Base-by-base conservation (phyloP, 2,329 filamentous ascomycete genomes). In the Colletotrichum nymphaeae region DNA sequence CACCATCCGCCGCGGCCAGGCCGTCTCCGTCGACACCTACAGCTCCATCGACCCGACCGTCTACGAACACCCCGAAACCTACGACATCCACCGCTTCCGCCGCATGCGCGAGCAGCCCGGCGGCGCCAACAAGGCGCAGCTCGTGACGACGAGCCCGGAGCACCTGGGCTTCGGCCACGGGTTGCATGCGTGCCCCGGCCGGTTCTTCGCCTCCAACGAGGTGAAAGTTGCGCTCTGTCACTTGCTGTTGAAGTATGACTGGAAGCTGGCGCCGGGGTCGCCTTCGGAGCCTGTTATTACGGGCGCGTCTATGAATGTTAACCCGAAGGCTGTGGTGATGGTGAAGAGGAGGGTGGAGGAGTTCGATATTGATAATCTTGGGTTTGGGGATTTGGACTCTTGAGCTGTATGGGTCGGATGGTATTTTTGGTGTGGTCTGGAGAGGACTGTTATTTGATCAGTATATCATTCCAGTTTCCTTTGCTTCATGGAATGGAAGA, bases 121-220 rank as follows among this genome's bases (percentile, higher is more conserved):
- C 4, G 57, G 58, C 16, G 69, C 69, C 16, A 63, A 77, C 62
- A 62, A 73, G 6, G 76, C 84, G 75, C 85, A 86, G 76, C 84
- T 86, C 65, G 84, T 83, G 19, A 83, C 80, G 70, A 82, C 83
- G 58, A 77, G 78, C 16, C 78, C 82, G 66, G 77, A 79, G 7
- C 81, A 78, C 69, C 76, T 83, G 62, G 81, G 80, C 9, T 85
- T 83, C 69, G 83, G 83, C 0, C 80, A 81, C 0, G 83, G 83
- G 5, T 79, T 42, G 1, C 58, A 62, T 22, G 35, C 35, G 2
- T 62, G 58, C 42, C 58, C 58, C 2, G 58, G 58, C 24, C 14
- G 58, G 6, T 62, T 46, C 22, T 62, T 62, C 7, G 58, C 30
- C 4, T 35, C 58, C 3, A n/a, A 49, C 24, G 35, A 62, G 35